Evolutionary conservation across 495 filamentous ascomycete genomes (phyloP), one percentile per base, ranked within the genome.

Genomic region (Hamigera avellanea): DNA sequence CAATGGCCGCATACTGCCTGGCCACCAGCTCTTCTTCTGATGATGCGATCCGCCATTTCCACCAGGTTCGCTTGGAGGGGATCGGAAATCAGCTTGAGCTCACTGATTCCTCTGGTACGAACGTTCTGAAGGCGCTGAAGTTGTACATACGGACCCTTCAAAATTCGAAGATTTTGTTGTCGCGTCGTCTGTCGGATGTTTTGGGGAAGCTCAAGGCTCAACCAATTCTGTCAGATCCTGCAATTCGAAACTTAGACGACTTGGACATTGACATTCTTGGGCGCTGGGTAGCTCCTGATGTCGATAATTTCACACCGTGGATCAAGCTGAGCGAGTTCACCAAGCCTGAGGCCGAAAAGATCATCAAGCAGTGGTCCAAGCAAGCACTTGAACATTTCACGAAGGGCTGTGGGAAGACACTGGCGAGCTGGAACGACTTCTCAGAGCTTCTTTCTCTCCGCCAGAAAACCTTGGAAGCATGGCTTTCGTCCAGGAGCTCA

Each of bases 221-320:
- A 28, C 73, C 79, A 1, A 59, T 96, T 10, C 57, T 95, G 19
- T 70, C 75, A 8, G 81, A 91, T 45, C 61, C 69, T 7, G 73
- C 80, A 9, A 56, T 95, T 9, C 64, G 64, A 19, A 58, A 50
- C 0, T 42, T 91, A 14, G 72, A 81, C 32, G 83, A 81, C 3
- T 61, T 95, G 7, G 72, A 83, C 25, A 59, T 98, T n/a, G 87
- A 93, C 46, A 54, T 91, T 23, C 76, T 89, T 44, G 78, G 76
- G 35, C 69, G 73, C 26, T 95, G 85, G 84, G 78, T 93, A 26
- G 72, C 83, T 5, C 76, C 86, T 9, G 86, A 93, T 34, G 81
- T 95, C 19, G 72, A 70, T 19, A 83, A 80, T 34, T 96, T 93
- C 56, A 93, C 78, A 0, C 93, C 91, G 0, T 95, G 86, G 64